phyloP scores from a whole-genome alignment of 192 early-diverging fungal genomes.

The Podila epigama region DNA sequence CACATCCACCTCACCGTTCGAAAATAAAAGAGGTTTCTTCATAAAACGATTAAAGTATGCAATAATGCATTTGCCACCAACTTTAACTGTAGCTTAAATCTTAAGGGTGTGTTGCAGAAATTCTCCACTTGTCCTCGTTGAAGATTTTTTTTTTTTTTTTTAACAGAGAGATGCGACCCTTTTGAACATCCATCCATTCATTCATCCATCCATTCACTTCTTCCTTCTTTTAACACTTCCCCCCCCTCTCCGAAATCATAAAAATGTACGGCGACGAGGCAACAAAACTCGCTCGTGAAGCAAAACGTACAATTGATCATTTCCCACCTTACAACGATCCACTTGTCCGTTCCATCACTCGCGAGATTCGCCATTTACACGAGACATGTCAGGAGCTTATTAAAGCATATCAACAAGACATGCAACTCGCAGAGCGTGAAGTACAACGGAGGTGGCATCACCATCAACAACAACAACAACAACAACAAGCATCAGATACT shows the following conservation, averaged over 20 bases:
- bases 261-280: constrained; percentile 81
- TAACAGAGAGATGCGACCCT: too few relatives aligned
- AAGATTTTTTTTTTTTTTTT: too few relatives aligned
- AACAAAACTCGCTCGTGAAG: constrained; percentile 79
- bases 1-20: too few relatives aligned
- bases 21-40: too few relatives aligned
- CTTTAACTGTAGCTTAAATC: too few relatives aligned
- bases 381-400: constrained; percentile 56
- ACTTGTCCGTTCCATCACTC: constrained; percentile 77
- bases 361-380: constrained; percentile 78
- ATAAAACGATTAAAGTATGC: too few relatives aligned
- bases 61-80: too few relatives aligned
- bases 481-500: constrained; percentile 9
- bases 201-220: neutral
- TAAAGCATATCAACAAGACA: constrained; percentile 29
- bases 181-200: neutral
- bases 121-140: too few relatives aligned
- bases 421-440: constrained; percentile 15
- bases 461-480: neutral
- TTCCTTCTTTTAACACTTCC: neutral
- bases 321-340: constrained; percentile 84
- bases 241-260: neutral
- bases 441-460: constrained; percentile 14
- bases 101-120: too few relatives aligned
- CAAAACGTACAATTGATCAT: constrained; percentile 75